These are phyloP conservation scores for Aspergillus sp. DNA, from an alignment of 2,329 filamentous ascomycete species.

Conservation along the genomic window DNA sequence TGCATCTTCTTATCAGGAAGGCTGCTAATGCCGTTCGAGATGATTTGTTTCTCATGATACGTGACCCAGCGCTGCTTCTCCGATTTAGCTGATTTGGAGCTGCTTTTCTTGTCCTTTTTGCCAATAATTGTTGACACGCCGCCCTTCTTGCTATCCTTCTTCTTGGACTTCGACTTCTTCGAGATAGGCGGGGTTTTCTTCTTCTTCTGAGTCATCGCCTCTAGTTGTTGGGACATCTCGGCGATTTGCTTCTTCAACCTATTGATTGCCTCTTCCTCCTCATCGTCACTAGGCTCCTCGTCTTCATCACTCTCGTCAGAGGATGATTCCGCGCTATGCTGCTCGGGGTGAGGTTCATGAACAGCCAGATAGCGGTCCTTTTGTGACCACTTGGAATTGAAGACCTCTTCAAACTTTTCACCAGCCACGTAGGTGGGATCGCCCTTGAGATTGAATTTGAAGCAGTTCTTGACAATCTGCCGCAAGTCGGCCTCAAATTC, in stretches of 20 bases:
- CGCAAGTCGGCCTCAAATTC: constrained; percentile 85
- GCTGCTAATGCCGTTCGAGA: constrained; percentile 81
- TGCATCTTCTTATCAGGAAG: constrained; percentile 79
- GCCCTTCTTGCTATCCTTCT: constrained; percentile 46
- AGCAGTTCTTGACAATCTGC: constrained; percentile 87
- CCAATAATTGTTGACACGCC: constrained; percentile 47
- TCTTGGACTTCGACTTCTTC: constrained; percentile 42
- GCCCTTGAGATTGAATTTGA: constrained; percentile 82
- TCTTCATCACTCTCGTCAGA: constrained; percentile 76
- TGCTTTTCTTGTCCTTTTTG: constrained; percentile 61
- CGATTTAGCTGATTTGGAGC: constrained; percentile 40
- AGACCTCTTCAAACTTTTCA: constrained; percentile 73
- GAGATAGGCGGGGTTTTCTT: constrained; percentile 59
- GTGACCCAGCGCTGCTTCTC: constrained; percentile 69
- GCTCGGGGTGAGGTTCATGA: constrained; percentile 69
- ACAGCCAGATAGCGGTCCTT: constrained; percentile 82
- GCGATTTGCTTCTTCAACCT: constrained; percentile 74
- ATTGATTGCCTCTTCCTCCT: constrained; percentile 63
- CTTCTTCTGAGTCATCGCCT: constrained; percentile 62
- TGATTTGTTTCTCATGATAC: constrained; percentile 84
- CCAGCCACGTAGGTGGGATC: constrained; percentile 76
- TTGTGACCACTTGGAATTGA: constrained; percentile 74
- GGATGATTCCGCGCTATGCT: constrained; percentile 66
- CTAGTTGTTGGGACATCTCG: constrained; percentile 70
- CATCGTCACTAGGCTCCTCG: constrained; percentile 68